Percentiles rank a stretch among this genome's conserved stretches.
phyloP scores from a whole-genome alignment of 768 basidiomycete species.

The Suillus subalutaceus region DNA sequence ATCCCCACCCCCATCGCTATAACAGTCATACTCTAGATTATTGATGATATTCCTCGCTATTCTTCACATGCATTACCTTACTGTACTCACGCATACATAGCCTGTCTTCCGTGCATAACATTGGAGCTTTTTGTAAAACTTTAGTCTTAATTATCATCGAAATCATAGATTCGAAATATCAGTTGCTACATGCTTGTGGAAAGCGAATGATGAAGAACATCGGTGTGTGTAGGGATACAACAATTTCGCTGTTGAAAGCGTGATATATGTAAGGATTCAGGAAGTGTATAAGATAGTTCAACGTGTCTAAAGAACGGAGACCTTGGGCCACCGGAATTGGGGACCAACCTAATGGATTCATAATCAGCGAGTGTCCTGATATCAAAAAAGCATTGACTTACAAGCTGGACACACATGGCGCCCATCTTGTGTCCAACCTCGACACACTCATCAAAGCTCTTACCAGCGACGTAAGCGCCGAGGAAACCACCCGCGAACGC shows the following conservation, averaged over 20 bases:
- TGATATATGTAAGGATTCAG: conserved; percentile 16
- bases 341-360: conserved; percentile 49
- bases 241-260: conserved; percentile 43
- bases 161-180: conserved; percentile 8
- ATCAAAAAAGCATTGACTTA: conserved; percentile 33
- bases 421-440: conserved; percentile 88
- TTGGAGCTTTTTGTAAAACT: conserved; percentile 9
- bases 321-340: conserved; percentile 61
- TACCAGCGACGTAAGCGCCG: conserved; percentile 81
- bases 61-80: conserved; percentile 25
- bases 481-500: conserved; percentile 97
- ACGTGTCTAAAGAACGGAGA: conserved; percentile 39
- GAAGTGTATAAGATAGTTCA: not conserved
- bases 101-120: conserved; percentile 15
- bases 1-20: conserved; percentile 64
- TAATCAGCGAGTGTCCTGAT: not conserved
- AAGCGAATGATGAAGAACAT: conserved; percentile 30
- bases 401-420: conserved; percentile 82
- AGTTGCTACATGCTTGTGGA: conserved; percentile 40
- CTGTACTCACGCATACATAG: conserved; percentile 18
- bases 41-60: conserved; percentile 19
- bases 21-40: conserved; percentile 25
- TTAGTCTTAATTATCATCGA: conserved; percentile 8
- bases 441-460: conserved; percentile 73
- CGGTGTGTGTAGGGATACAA: conserved; percentile 27